Conservation (phyloP, 176 grass and related monocot genomes). For the Hsuehochloa calcarea region DNA sequence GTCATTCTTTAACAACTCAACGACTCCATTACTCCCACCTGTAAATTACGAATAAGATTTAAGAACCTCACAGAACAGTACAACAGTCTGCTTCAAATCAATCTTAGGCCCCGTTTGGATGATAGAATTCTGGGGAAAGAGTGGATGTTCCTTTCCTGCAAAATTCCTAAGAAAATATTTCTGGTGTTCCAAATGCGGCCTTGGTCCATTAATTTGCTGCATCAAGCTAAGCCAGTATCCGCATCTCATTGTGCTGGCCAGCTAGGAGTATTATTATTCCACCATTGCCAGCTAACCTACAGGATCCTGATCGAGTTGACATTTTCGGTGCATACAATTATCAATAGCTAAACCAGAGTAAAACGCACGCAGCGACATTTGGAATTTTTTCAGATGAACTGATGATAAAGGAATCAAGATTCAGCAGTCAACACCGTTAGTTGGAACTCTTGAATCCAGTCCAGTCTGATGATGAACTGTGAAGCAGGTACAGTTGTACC, state of each 20-base stretch:
- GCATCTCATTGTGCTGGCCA: background rate
- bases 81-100: background rate
- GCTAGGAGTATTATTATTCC: background rate
- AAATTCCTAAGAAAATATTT: background rate
- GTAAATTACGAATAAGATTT: background rate
- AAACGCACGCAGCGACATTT: background rate
- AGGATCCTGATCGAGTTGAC: background rate
- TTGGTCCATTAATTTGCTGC: background rate
- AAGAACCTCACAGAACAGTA: background rate
- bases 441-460: conserved; percentile 22
- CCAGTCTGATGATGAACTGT: conserved; percentile 11
- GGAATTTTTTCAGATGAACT: background rate
- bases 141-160: background rate
- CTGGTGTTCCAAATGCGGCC: background rate
- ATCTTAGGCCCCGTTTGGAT: background rate
- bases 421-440: background rate
- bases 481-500: background rate
- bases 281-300: background rate
- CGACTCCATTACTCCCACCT: background rate
- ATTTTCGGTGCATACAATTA: background rate
- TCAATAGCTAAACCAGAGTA: background rate
- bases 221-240: background rate
- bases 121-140: background rate
- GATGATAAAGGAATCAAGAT: background rate
- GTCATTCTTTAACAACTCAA: background rate